Evolutionary conservation across 2,329 filamentous ascomycete species (phyloP), one percentile per base, ranked within the genome.

Genomic region (Cytospora paraplurivora): DNA sequence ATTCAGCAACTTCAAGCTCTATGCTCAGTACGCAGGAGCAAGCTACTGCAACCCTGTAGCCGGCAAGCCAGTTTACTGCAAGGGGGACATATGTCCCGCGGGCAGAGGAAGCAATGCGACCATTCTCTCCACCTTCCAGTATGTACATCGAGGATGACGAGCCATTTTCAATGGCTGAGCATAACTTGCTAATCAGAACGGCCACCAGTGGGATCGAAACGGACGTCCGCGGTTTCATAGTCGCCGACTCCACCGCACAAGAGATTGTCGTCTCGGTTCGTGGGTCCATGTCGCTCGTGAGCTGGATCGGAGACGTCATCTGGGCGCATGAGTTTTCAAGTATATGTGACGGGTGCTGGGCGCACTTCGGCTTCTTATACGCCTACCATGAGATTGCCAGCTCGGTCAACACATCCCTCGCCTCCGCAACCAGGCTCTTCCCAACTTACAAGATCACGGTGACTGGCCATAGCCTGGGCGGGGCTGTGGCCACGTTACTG

Each of bases 381-480:
- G 81, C 83, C 54, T 90, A 85, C 83, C 66, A 74, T 10, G 85
- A 88, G 66, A 78, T 88, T 34, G 71, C 77, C 12, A 60, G 62
- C 1, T 68, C 70, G 3, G 79, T 83, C 17, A 68, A 82, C 7
- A 66, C 71, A 1, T 79, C 78, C 57, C 71, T 89, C 27, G 67
- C 73, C 17, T 66, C 73, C 1, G 84, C 84, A 1, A 72, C 71
- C 47, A 69, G 71, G 1, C 73, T 77, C 27, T 75, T 85, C 74
- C 85, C 86, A 0, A 67, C 64, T 50, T 88, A 82, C 77, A 73
- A 72, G 53, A 70, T 90, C 71, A 71, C 88, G 19, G 74, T 82
- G 17, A 87, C 87, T 0, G 89, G 89, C 37, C 88, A 91, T 77
- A 89, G 85, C 12, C 83, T 92, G 4, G 89, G 89, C 56, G 89